Base-by-base conservation (phyloP, 1,284 basidiomycete species). In the Apiotrichum porosum region DNA sequence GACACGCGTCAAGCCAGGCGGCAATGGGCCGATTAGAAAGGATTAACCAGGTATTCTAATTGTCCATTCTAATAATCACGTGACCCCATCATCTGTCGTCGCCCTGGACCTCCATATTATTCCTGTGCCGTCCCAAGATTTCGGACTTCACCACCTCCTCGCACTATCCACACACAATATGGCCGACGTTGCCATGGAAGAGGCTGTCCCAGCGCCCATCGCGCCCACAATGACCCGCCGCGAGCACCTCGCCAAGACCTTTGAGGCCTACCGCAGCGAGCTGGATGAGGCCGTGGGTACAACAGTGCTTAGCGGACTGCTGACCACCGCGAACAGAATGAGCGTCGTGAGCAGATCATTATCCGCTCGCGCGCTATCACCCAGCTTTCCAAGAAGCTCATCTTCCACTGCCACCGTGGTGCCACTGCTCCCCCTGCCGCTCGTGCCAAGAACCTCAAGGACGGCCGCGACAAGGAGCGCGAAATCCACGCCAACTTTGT, bases 311-410 rank as follows among this genome's bases (percentile, higher is more conserved):
- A 6, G 6, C 8, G 26, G 8, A 28, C 26, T 12, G 12, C 26
- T n/a, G n/a, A 17, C 14, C 13, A 18, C 2, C 10, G 21, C 14
- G 5, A 40, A 4, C 51, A 75, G 71, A 75, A 72, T 44, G 72
- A 73, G 50, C 57, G 69, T 14, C 54, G 73, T 44, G 73, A 75
- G 61, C 54, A 65, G 19, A 54, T 75, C 37, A 73, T 75, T 51
- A 71, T 74, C 50, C 51, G 72, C 9, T 79, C 78, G 8, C 72
- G 94, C 28, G 92, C 95, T 69, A 81, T 91, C 56, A 97, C 93
- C 14, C 86, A 83, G 56, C 78, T 88, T n/a, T 91, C 91, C 38
- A 98, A 98, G 71, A 93, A 90, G 72, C 79, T 85, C 63, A 97
- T 98, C 55, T 97, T 97, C 65, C 83, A 90, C 40, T 79, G 97